A percentile compares a stretch with the other conserved stretches of the same genome.
Conservation (phyloP, 345 rosid species). For the Abelmoschus esculentus region DNA sequence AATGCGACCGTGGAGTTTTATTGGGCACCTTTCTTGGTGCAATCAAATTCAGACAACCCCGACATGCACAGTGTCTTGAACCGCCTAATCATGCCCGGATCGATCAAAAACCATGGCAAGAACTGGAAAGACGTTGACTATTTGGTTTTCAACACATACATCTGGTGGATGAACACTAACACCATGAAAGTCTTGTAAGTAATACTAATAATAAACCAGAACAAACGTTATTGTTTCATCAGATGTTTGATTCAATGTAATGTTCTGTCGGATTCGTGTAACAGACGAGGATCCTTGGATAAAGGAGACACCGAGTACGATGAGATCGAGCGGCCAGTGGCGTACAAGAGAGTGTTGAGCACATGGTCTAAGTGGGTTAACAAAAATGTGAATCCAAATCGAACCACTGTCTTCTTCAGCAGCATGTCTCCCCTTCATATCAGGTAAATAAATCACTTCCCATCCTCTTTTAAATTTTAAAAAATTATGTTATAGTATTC, state of each 20-base stretch:
- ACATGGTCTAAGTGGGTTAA: conserved; percentile 89
- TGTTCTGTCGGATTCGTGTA: not conserved
- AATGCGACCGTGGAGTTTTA: conserved; percentile 91
- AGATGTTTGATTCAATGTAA: not conserved
- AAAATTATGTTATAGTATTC: too few species aligned
- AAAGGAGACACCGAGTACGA: conserved; percentile 62
- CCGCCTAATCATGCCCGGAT: conserved; percentile 76
- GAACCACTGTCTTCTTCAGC: conserved; percentile 77
- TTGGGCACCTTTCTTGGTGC: conserved; percentile 94
- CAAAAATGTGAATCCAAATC: conserved; percentile 49
- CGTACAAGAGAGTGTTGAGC: conserved; percentile 47
- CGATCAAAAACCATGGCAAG: conserved; percentile 74
- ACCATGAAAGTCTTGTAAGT: conserved; percentile 47
- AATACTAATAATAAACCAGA: not conserved
- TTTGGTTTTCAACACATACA: conserved; percentile 81
- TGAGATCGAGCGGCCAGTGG: conserved; percentile 68
- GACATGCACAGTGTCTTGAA: conserved; percentile 59
- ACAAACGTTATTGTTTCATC: not conserved
- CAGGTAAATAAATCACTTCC: not conserved
- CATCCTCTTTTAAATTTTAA: not conserved
- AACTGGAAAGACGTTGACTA: conserved; percentile 81
- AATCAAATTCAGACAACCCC: conserved; percentile 91
- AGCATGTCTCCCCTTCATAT: conserved; percentile 91
- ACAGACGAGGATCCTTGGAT: conserved; percentile 83
- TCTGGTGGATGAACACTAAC: conserved; percentile 96